Conservation (phyloP, 768 basidiomycete species). For the Kwoniella sp. region DNA sequence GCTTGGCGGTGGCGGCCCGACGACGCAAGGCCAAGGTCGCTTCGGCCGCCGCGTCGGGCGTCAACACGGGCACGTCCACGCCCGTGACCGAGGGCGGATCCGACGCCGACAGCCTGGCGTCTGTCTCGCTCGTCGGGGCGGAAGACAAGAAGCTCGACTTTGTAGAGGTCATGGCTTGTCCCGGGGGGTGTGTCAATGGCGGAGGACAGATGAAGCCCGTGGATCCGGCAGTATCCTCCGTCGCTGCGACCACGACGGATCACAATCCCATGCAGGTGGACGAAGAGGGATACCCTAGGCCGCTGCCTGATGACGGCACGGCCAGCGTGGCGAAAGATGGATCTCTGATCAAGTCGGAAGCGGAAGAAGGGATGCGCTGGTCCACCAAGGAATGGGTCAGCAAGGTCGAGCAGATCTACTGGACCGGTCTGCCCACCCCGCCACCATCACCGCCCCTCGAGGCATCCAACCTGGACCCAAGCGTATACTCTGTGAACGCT, state of each 20-base stretch:
- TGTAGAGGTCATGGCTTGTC: constrained; percentile 83
- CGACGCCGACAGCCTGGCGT: constrained; percentile 24
- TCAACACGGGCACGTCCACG: constrained; percentile 4
- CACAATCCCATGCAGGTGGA: constrained; percentile 50
- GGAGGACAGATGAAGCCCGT: constrained; percentile 69
- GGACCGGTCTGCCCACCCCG: constrained; percentile 57
- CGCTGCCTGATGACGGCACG: constrained; percentile 62
- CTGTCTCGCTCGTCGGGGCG: constrained; percentile 7
- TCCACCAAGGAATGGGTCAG: constrained; percentile 76
- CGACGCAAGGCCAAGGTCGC: constrained; percentile 26
- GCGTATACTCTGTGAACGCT: not conserved
- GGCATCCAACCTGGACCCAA: constrained; percentile 2
- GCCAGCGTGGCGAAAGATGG: constrained; percentile 17
- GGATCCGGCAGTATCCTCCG: not conserved
- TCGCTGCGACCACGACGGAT: not conserved
- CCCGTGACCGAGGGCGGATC: constrained; percentile 13
- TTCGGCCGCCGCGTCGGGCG: not conserved
- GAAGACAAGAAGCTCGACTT: constrained; percentile 47
- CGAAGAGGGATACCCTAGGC: constrained; percentile 64
- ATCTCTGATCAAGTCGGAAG: constrained; percentile 17
- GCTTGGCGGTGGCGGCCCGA: constrained; percentile 43
- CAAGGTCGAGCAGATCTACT: constrained; percentile 77
- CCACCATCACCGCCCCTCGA: constrained; percentile 52
- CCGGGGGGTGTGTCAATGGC: constrained; percentile 93
- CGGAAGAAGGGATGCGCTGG: constrained; percentile 63